Conservation (phyloP, 2,329 filamentous ascomycete species). For the Penicillium sp. region DNA sequence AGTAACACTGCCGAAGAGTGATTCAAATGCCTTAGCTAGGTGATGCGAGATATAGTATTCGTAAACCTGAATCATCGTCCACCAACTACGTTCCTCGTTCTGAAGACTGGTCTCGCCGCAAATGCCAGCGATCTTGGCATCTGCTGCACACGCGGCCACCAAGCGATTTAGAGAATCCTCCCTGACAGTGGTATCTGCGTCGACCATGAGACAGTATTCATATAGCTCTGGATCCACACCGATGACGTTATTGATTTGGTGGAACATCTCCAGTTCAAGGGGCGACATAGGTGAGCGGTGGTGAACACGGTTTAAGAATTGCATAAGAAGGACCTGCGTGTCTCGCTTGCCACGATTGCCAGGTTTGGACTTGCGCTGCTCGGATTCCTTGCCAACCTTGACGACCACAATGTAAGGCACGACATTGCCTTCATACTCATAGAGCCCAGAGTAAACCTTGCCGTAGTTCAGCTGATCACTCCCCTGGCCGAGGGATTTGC, state of each 20-base stretch:
- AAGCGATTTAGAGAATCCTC: slow-evolving; percentile 91
- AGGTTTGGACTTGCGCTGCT: slow-evolving; percentile 85
- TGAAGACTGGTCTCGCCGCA: slow-evolving; percentile 95
- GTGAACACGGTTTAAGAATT: slow-evolving; percentile 96
- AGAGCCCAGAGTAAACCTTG: slow-evolving; percentile 96
- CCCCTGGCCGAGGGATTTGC: slow-evolving; percentile 86
- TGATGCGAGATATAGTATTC: slow-evolving; percentile 99
- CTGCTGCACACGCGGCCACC: slow-evolving; percentile 87
- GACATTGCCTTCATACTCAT: slow-evolving; percentile 96
- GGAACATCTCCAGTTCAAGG: slow-evolving; percentile 95
- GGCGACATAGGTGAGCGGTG: slow-evolving; percentile 92
- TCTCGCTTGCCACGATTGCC: slow-evolving; percentile 98
- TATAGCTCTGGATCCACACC: slow-evolving; percentile 96
- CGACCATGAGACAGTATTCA: slow-evolving; percentile 95
- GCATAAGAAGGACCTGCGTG: slow-evolving; percentile 92
- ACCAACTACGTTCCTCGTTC: slow-evolving; percentile 93
- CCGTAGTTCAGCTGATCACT: slow-evolving; percentile 95
- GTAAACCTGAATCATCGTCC: slow-evolving; percentile 99
- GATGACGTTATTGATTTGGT: slow-evolving; percentile 99
- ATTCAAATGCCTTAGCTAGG: slow-evolving; percentile 94
- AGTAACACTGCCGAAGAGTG: slow-evolving; percentile 93
- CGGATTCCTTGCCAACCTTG: slow-evolving; percentile 95
- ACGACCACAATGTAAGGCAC: slow-evolving; percentile 95
- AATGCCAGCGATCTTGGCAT: slow-evolving; percentile 94
- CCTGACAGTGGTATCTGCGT: slow-evolving; percentile 90